Conservation (phyloP, 2,329 filamentous ascomycete species). For the Trichocomaceae sp. region DNA sequence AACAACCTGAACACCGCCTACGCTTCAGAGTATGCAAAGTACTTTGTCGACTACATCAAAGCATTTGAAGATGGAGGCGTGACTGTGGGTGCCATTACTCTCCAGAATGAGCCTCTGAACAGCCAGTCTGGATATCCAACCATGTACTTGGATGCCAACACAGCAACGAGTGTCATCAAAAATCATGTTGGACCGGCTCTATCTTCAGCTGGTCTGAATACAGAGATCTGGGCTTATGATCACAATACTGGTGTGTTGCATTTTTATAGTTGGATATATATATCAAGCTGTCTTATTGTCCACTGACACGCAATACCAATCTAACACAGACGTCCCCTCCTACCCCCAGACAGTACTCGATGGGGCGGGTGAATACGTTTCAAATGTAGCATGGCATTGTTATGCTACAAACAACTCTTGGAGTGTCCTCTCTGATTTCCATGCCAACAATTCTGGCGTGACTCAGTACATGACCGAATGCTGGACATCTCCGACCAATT, state of each 20-base stretch:
- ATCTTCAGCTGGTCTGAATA: background rate
- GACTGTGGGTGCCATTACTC: constrained; percentile 5
- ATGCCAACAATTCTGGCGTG: constrained; percentile 1
- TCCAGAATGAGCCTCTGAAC: constrained; percentile 9
- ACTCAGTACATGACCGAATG: constrained; percentile 9
- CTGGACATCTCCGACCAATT: constrained; percentile 6
- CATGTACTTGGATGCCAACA: constrained; percentile 5
- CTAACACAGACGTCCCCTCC: background rate
- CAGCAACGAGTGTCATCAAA: background rate
- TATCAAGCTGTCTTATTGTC: background rate
- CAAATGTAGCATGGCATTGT: constrained; percentile 7
- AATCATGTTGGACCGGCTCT: constrained; percentile 6
- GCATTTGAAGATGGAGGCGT: constrained; percentile 4
- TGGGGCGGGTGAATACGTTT: constrained; percentile 1
- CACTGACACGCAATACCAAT: background rate
- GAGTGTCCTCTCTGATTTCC: constrained; percentile 3
- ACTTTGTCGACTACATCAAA: constrained; percentile 9
- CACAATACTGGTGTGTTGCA: constrained; percentile 3
- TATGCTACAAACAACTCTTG: background rate
- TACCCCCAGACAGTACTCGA: constrained; percentile 4
- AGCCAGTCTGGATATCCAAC: constrained; percentile 8
- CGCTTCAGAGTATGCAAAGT: background rate
- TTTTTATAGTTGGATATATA: background rate
- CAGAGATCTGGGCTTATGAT: constrained; percentile 9
- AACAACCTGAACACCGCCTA: constrained; percentile 7